Base-by-base conservation (phyloP, 1,284 basidiomycete genomes). In the Polyporus tsugae region DNA sequence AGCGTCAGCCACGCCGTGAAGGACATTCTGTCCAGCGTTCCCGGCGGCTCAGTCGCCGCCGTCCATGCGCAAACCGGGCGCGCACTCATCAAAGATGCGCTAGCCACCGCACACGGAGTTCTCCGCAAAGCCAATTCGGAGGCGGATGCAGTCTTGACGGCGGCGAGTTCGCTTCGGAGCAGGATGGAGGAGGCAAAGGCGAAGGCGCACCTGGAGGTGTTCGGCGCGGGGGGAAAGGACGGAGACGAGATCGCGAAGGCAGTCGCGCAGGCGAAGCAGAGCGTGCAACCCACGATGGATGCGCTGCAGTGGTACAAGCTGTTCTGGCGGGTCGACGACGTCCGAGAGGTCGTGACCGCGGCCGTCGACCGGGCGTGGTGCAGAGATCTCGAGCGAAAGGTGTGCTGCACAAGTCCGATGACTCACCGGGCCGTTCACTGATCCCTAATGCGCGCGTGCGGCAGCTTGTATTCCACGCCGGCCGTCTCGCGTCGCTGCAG, bases 381-480 rank as follows among this genome's bases (percentile, higher is more conserved):
- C 67, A 82, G 80, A 69, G 87, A 87, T 5, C 82, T 95, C 13
- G 91, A 95, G 76, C 82, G 84, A 70, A 84, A 89, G 80, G 93
- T 92, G 70, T 55, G 84, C 76, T 15, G 11, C 9, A 6, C 64
- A 35, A 44, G 39, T 61, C 67, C 57, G 42, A 60, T 6, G 53
- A 53, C 33, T 17, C 58, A 15, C 22, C 29, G 29, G 29, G 29
- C 29, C 29, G 29, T 29, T 33, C 36, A 46, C 59, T 63, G 15
- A 57, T 4, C 52, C 44, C 36, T 60, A 19, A 33, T 53, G n/a
- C 42, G 10, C 42, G 10, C 29, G 33, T 25, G 25, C 41, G 10
- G 61, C 70, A 95, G 92, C 83, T 95, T 42, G 84, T 91, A 22
- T 87, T 89, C 71, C 89, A 94, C 71, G 86, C 91, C 1, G 94